Base-by-base conservation (phyloP, 163 green algal species). In the Chloroidium sp. region DNA sequence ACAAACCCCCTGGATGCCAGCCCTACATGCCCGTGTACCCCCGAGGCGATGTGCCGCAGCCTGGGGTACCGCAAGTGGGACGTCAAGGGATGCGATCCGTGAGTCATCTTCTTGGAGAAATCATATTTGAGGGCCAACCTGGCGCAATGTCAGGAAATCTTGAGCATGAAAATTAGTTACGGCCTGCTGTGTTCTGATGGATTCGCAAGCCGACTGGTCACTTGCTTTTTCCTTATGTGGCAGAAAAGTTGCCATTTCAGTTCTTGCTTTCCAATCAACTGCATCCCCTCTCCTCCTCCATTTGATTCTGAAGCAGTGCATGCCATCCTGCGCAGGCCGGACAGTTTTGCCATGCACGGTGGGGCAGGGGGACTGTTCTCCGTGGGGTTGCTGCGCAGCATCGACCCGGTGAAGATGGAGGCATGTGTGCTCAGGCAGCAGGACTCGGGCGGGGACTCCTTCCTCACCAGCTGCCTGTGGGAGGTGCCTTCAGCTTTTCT, bases 381-480 rank as follows among this genome's bases (percentile, higher is more conserved):
- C 78, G 36, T 77, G 2, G 78, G 78, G 60, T 8, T 82, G 78
- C 59, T 82, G 0, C 58, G 60, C 6, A 68, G n/a, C 1, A 59
- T 82, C 57, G 4, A 68, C 2, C 59, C 59, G 3, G 68, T 69
- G 1, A 10, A 62, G 14, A 75, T 81, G 62, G 59, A 81, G 1
- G 12, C 1, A 10, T 81, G 77, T 76, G 62, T 81, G 1, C 77
- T 74, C 3, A 4, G 57, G 62, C 14, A 58, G 3, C 64, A 76
- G 2, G 59, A 36, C 62, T 81, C 77, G 1, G 80, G 82, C 36
- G 82, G 82, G 14, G 82, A 86, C 64, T 75, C 75, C 68, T 86
- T 86, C 76, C 81, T 86, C 61, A 81, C 82, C 68, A 80, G 78
- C 74, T 86, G 82, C 82, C 79, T 86, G 10, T 86, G 82, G 82